These are phyloP conservation scores for Arthromyces matolae DNA, from an alignment of 768 basidiomycete genomes.

Conservation along the genomic window DNA sequence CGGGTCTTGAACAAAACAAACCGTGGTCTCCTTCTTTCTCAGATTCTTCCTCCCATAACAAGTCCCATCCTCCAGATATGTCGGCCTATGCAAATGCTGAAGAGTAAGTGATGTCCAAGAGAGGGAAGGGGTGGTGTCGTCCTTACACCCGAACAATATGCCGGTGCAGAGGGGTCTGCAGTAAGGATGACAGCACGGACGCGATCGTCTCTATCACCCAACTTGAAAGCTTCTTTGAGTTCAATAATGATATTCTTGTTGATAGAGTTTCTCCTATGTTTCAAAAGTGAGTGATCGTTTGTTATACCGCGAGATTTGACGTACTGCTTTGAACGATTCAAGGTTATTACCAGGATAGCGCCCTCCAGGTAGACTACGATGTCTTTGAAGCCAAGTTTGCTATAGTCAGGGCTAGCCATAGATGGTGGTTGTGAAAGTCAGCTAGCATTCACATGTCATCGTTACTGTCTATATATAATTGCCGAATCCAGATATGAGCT, in stretches of 20 bases:
- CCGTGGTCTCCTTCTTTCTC: slow-evolving; percentile 47
- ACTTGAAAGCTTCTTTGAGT: slow-evolving; percentile 39
- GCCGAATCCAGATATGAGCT: too few relatives aligned
- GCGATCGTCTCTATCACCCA: slow-evolving; percentile 49
- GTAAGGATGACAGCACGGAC: slow-evolving; percentile 50
- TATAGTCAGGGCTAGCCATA: slow-evolving; percentile 35
- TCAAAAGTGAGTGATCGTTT: not conserved
- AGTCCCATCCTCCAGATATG: slow-evolving; percentile 44
- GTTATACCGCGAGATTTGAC: slow-evolving; percentile 10
- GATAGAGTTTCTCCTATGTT: slow-evolving; percentile 44
- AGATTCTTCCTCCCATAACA: slow-evolving; percentile 35
- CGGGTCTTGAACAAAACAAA: slow-evolving; percentile 17
- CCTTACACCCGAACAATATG: slow-evolving; percentile 54
- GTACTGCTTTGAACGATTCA: slow-evolving; percentile 48
- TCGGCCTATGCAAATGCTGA: slow-evolving; percentile 38
- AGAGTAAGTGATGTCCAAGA: not conserved
- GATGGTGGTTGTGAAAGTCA: not conserved
- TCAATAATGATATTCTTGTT: slow-evolving; percentile 31
- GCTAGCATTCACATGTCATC: not conserved
- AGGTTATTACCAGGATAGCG: slow-evolving; percentile 37
- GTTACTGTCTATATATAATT: too few relatives aligned
- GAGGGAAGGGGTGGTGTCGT: not conserved
- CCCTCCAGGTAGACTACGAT: slow-evolving; percentile 43
- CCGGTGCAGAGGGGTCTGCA: slow-evolving; percentile 46
- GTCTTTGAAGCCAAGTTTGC: slow-evolving; percentile 34